Base-by-base conservation (phyloP, 192 early-diverging fungal species). In the Phlyctochytrium arcticum region DNA sequence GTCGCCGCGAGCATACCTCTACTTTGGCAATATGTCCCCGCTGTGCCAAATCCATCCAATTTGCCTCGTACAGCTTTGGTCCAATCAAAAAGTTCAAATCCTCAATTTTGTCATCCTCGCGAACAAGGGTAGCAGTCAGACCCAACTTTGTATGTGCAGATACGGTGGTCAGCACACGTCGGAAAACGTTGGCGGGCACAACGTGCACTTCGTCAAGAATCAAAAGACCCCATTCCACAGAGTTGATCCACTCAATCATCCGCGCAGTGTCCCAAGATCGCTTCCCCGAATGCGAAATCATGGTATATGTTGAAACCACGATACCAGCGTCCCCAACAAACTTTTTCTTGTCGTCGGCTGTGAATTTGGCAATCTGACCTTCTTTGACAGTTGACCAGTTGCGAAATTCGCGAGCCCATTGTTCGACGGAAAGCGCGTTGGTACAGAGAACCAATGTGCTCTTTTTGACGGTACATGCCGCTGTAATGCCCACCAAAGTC, bases 51-150 rank as follows among this genome's bases (percentile, higher is more conserved):
- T 99, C 96, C 92, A 98, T 92, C 97, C 97, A 99, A 70, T 99
- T 98, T 12, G 97, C 97, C 71, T 99, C 97, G 74, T 94, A 99
- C 31, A 99, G 78, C 75, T 99, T 99, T n/a, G 97, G 97, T 15
- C 96, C 97, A 72, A 99, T 99, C 72, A 99, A 81, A 69, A 96
- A 99, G 71, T 98, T 98, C 54, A 99, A 76, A 73, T 99, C 95
- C 59, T 89, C 88, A 75, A 99, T 99, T 76, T 98, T 96, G 62
- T 98, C 93, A 75, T 99, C 97, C 73, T 98, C 97, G 63, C 96
- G 85, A 34, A 99, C 95, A 33, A 99, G 79, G 12, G 97, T 99
- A 5, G 97, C 97, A 0, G 95, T 98, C 60, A 99, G 75, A 21
- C 97, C 97, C 4, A 99, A 83, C 69, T 99, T 99, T 29, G 92